These are phyloP conservation scores for Papiliotrema laurentii DNA, from an alignment of 1,284 basidiomycete genomes.

Conservation along the genomic window DNA sequence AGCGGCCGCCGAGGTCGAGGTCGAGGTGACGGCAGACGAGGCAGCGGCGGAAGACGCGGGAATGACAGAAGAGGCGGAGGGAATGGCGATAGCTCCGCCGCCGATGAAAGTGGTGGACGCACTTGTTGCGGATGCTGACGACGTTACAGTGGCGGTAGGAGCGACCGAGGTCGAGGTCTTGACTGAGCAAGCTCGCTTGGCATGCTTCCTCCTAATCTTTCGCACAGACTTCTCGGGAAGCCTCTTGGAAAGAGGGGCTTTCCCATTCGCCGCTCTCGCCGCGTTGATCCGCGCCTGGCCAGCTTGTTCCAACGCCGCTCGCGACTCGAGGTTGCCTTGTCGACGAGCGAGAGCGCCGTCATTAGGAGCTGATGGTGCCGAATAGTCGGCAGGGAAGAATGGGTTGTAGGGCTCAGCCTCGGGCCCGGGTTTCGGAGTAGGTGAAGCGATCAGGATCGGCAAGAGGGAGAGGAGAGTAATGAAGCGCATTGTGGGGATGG, in stretches of 20 bases:
- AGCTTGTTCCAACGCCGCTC: not conserved
- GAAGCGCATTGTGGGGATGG: slow-evolving; percentile 5
- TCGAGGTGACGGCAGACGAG: not conserved
- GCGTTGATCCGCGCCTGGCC: not conserved
- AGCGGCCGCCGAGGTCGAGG: slow-evolving; percentile 4
- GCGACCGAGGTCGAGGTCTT: not conserved
- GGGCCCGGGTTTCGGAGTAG: slow-evolving; percentile 2
- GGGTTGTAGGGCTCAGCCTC: slow-evolving; percentile 11
- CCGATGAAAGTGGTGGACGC: not conserved
- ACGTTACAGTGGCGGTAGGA: not conserved
- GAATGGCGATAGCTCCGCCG: not conserved
- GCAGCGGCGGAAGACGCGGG: not conserved
- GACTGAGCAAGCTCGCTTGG: not conserved
- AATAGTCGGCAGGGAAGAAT: slow-evolving; percentile 6
- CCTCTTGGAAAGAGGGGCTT: too few relatives aligned
- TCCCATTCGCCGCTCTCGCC: not conserved
- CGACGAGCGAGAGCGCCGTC: not conserved
- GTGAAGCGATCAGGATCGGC: slow-evolving; percentile 10
- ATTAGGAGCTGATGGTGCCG: not conserved
- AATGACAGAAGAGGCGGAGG: not conserved
- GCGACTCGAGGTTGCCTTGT: not conserved
- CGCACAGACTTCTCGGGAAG: not conserved
- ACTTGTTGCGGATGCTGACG: not conserved
- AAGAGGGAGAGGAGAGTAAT: slow-evolving; percentile 12
- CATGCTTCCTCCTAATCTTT: not conserved